phyloP scores from a whole-genome alignment of 495 filamentous ascomycete genomes.

The Podospora pseudocomata region DNA sequence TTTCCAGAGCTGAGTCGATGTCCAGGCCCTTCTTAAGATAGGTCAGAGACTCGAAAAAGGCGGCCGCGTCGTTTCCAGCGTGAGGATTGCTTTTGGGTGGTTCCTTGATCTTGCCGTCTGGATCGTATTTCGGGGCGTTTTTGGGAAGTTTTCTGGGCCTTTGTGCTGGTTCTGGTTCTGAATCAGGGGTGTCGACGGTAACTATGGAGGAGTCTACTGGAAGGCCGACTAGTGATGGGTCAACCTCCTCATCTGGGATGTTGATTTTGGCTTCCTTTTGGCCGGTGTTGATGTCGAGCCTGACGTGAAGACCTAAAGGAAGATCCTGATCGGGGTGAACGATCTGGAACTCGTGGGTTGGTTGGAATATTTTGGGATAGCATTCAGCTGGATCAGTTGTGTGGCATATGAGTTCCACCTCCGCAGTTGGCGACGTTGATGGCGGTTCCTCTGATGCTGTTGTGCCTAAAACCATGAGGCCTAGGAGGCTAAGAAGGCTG shows the following conservation, averaged over 20 bases:
- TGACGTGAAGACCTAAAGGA: slow-evolving; percentile 59
- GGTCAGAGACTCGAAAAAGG: slow-evolving; percentile 43
- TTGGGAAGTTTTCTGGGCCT: slow-evolving; percentile 21
- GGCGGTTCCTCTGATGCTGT: slow-evolving; percentile 24
- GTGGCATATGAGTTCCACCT: slow-evolving; percentile 60
- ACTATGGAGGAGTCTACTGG: slow-evolving; percentile 47
- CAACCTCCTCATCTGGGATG: slow-evolving; percentile 44
- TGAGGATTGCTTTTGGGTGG: slow-evolving; percentile 31
- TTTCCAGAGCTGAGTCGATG: slow-evolving; percentile 43
- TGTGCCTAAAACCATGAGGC: slow-evolving; percentile 22
- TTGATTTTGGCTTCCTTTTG: slow-evolving; percentile 60
- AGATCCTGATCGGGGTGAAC: slow-evolving; percentile 62
- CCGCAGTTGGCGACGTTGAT: slow-evolving; percentile 30
- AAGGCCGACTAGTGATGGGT: slow-evolving; percentile 42
- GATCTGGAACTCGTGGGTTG: slow-evolving; percentile 59
- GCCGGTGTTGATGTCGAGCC: slow-evolving; percentile 60
- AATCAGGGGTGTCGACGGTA: slow-evolving; percentile 35
- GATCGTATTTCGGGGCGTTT: slow-evolving; percentile 48
- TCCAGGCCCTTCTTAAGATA: slow-evolving; percentile 41
- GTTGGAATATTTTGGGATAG: slow-evolving; percentile 59
- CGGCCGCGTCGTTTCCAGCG: slow-evolving; percentile 21
- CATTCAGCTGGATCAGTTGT: slow-evolving; percentile 55
- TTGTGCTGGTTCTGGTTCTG: slow-evolving; percentile 29
- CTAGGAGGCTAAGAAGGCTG: slow-evolving; percentile 26
- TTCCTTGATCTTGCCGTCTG: slow-evolving; percentile 47